Percentiles rank a stretch among this genome's conserved stretches.
These are phyloP conservation scores for Ogataea degrootiae DNA, from an alignment of 805 yeast species.

Conservation along the genomic window DNA sequence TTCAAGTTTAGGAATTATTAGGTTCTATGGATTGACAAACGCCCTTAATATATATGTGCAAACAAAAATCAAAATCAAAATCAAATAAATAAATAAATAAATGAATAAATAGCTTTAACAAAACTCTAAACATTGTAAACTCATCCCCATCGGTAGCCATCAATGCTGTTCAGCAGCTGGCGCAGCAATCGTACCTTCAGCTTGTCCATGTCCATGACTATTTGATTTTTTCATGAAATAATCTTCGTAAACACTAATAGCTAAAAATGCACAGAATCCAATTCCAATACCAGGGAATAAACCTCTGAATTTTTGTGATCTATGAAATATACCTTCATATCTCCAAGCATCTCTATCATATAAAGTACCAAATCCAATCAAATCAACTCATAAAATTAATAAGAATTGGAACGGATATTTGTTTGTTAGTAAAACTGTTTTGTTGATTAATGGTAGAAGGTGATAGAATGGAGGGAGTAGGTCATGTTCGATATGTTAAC, in stretches of 20 bases:
- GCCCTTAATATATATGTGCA: too few relatives aligned
- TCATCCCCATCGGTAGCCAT: background rate
- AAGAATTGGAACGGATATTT: too few relatives aligned
- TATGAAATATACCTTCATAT: slow-evolving; percentile 75
- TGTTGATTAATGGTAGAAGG: too few relatives aligned
- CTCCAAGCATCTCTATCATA: slow-evolving; percentile 83
- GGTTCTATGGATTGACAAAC: too few relatives aligned
- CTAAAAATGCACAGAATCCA: slow-evolving; percentile 70
- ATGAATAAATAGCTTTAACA: background rate
- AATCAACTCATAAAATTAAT: too few relatives aligned
- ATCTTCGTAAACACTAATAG: slow-evolving; percentile 60
- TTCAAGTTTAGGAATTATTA: too few relatives aligned
- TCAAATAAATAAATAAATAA: slow-evolving; percentile 6
- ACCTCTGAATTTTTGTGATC: slow-evolving; percentile 61
- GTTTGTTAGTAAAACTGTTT: background rate
- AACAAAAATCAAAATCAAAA: background rate
- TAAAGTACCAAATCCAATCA: background rate
- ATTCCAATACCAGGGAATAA: slow-evolving; percentile 79
- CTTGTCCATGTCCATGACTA: slow-evolving; percentile 3
- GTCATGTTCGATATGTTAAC: slow-evolving; percentile 3
- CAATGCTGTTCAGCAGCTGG: slow-evolving; percentile 1
- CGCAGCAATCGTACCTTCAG: background rate
- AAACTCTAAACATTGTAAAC: background rate
- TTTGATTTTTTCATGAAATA: slow-evolving; percentile 25
- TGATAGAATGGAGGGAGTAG: too few relatives aligned